A percentile compares a stretch with the other conserved stretches of the same genome.
Conservation (phyloP, 306 rosid species). For the Prunus dulcis region DNA sequence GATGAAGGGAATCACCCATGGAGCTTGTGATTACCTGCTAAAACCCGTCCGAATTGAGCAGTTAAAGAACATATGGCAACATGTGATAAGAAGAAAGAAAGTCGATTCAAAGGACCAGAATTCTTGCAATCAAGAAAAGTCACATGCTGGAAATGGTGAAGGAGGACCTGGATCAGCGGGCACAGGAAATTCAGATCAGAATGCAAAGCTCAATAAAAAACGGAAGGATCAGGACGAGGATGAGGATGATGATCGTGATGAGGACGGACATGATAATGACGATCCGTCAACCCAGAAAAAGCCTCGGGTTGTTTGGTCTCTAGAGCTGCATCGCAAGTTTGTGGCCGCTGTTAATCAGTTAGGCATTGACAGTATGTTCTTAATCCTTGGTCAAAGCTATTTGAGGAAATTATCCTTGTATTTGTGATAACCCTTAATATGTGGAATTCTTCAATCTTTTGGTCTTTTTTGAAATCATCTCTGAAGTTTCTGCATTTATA, state of each 20-base stretch:
- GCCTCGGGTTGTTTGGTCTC: slow-evolving; percentile 98
- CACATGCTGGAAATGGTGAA: slow-evolving; percentile 33
- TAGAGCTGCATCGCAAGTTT: slow-evolving; percentile 90
- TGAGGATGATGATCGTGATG: slow-evolving; percentile 67
- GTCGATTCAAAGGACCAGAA: slow-evolving; percentile 62
- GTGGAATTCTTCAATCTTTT: not conserved
- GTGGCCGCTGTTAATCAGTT: slow-evolving; percentile 88
- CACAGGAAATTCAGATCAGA: slow-evolving; percentile 49
- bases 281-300: slow-evolving; percentile 86
- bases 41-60: slow-evolving; percentile 95
- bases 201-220: slow-evolving; percentile 58
- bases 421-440: not conserved
- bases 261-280: slow-evolving; percentile 57
- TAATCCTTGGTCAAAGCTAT: slow-evolving; percentile 1
- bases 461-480: not conserved
- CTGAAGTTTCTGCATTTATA: not conserved
- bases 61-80: slow-evolving; percentile 98
- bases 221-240: slow-evolving; percentile 82
- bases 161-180: slow-evolving; percentile 43
- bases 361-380: slow-evolving; percentile 89
- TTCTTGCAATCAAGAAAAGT: slow-evolving; percentile 45
- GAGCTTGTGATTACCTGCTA: slow-evolving; percentile 94
- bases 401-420: not conserved
- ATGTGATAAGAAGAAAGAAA: slow-evolving; percentile 83
- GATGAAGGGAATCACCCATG: slow-evolving; percentile 97